Conservation (phyloP, 331 rosid genomes). For the Rosa hybrid region DNA sequence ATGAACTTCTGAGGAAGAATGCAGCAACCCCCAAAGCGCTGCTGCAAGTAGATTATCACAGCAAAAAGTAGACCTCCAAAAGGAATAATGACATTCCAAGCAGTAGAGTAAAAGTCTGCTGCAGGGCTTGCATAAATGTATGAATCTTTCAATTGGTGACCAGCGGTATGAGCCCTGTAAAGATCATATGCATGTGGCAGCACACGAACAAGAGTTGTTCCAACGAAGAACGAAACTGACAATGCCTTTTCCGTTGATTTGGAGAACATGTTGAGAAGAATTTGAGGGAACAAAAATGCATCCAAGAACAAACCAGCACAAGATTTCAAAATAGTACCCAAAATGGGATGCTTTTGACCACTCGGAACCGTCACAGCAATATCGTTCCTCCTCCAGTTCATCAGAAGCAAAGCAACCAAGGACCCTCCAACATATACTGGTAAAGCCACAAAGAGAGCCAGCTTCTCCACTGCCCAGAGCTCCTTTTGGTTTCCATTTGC, state of each 20-base stretch:
- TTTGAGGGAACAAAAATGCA: conserved; percentile 66
- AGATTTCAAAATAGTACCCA: conserved; percentile 41
- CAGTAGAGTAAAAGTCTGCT: conserved; percentile 46
- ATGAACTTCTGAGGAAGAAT: conserved; percentile 42
- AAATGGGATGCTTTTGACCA: conserved; percentile 20
- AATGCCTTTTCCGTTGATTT: conserved; percentile 38
- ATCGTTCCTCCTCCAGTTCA: conserved; percentile 25
- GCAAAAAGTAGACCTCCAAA: conserved; percentile 48
- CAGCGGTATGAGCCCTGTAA: conserved; percentile 38
- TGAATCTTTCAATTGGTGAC: conserved; percentile 10
- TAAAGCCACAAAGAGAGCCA: conserved; percentile 32
- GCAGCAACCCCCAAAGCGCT: conserved; percentile 50
- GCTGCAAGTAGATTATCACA: conserved; percentile 55
- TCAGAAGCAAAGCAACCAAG: conserved; percentile 35
- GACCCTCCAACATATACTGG: conserved; percentile 45
- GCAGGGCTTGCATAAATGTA: conserved; percentile 44
- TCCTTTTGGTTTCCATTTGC: conserved; percentile 19
- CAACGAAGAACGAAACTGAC: conserved; percentile 48
- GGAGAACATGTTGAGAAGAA: conserved; percentile 45
- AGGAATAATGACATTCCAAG: conserved; percentile 57
- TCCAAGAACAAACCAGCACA: conserved; percentile 54
- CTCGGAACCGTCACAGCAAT: neutral
- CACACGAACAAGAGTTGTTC: conserved; percentile 56
- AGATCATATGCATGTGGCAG: conserved; percentile 65
- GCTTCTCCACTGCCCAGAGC: conserved; percentile 49